Evolutionary conservation across 805 yeast genomes (phyloP).

Genomic region (Wickerhamiella sorbophila): DNA sequence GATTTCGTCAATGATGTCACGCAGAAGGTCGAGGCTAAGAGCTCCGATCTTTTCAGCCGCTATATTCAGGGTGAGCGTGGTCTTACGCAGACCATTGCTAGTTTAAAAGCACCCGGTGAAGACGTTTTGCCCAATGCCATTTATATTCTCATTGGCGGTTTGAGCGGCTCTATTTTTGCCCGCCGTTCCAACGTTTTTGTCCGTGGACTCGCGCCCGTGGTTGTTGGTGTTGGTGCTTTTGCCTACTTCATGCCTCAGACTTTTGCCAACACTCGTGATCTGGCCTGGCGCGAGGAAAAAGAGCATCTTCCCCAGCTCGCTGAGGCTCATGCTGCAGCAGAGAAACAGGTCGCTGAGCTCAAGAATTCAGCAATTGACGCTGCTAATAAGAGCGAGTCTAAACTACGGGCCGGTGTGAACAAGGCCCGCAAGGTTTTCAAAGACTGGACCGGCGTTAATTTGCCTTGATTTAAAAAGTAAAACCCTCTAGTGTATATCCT

Average conservation of each 20-base stretch:
- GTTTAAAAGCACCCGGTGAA: constrained; percentile 50
- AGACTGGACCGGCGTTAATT: constrained; percentile 1
- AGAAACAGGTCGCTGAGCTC: constrained; percentile 33
- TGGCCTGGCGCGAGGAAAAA: constrained; percentile 48
- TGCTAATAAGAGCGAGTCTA: background rate
- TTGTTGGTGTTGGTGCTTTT: constrained; percentile 51
- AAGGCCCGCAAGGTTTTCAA: background rate
- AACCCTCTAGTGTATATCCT: too few relatives aligned
- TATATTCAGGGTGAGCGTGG: constrained; percentile 48
- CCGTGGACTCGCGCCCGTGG: constrained; percentile 42
- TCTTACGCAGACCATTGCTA: constrained; percentile 47
- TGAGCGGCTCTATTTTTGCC: constrained; percentile 59
- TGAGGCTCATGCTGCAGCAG: constrained; percentile 39
- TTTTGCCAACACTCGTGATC: constrained; percentile 41
- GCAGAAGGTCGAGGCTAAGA: constrained; percentile 26
- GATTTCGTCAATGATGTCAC: constrained; percentile 27
- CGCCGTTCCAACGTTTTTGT: constrained; percentile 49
- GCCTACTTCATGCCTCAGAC: constrained; percentile 61
- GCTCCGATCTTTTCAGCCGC: constrained; percentile 35
- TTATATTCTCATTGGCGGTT: constrained; percentile 52
- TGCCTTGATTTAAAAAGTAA: background rate
- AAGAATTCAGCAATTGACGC: constrained; percentile 17
- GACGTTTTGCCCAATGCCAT: constrained; percentile 57
- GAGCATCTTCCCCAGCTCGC: constrained; percentile 47
- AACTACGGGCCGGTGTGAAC: background rate